Percentiles rank a stretch among this genome's conserved stretches.
phyloP scores from a whole-genome alignment of 2,329 filamentous ascomycete species.

The Botrytis fabae region DNA sequence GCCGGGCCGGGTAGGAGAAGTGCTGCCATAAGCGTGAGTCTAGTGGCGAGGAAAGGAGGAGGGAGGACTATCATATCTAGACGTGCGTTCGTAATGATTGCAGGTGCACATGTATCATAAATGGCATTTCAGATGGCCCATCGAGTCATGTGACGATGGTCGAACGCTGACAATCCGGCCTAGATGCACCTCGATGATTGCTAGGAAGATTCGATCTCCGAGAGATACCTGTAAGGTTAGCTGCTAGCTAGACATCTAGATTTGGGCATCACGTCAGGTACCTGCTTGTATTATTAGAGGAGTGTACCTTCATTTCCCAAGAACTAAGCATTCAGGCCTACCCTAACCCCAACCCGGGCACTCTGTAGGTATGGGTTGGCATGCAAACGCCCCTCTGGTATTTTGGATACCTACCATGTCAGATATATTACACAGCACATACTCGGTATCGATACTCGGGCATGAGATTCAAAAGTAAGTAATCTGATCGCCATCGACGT shows the following conservation, averaged over 20 bases:
- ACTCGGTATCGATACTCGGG: conserved; percentile 5
- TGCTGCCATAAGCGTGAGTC: not conserved
- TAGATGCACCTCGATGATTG: not conserved
- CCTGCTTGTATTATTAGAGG: not conserved
- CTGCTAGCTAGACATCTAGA: not conserved
- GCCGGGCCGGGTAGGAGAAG: conserved; percentile 1
- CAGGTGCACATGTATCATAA: not conserved
- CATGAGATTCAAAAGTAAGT: conserved; percentile 1
- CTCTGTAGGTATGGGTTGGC: not conserved
- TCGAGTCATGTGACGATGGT: not conserved
- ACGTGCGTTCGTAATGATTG: not conserved
- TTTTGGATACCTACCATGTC: not conserved
- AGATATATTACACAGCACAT: not conserved
- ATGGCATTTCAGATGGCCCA: fast-evolving
- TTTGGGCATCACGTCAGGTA: not conserved
- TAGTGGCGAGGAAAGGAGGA: not conserved
- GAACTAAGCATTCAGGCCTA: not conserved
- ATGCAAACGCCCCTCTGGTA: not conserved
- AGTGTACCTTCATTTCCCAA: not conserved
- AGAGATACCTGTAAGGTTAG: not conserved
- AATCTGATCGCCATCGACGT: conserved; percentile 13
- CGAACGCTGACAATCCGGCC: not conserved
- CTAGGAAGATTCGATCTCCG: not conserved
- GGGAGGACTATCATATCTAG: not conserved
- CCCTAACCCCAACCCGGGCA: too few relatives aligned